These are phyloP conservation scores for Lithospermum erythrorhizon DNA, from an alignment of 257 asterid genomes.

Conservation along the genomic window DNA sequence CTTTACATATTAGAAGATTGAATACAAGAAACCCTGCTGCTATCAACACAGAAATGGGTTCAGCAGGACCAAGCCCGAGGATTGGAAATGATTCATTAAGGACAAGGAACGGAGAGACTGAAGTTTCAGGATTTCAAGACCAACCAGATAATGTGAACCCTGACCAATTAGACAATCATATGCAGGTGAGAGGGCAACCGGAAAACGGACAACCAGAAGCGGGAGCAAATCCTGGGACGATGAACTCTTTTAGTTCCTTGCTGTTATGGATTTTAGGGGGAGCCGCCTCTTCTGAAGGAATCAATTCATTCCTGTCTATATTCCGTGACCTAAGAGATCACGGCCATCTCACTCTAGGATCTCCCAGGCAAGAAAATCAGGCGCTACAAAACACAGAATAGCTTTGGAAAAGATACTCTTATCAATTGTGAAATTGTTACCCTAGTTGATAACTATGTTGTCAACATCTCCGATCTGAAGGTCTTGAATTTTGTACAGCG, in stretches of 20 bases:
- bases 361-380: constrained; percentile 48
- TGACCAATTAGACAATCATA: constrained; percentile 52
- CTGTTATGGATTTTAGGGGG: constrained; percentile 91
- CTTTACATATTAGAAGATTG: constrained; percentile 80
- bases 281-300: constrained; percentile 89
- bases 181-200: constrained; percentile 46
- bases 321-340: constrained; percentile 84
- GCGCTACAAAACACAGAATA: constrained; percentile 35
- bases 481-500: background rate
- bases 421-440: background rate
- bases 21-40: constrained; percentile 55
- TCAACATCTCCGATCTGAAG: background rate
- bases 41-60: constrained; percentile 33
- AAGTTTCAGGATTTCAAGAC: constrained; percentile 35
- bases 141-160: constrained; percentile 29
- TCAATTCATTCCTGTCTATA: constrained; percentile 76
- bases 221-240: constrained; percentile 54
- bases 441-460: background rate
- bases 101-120: constrained; percentile 29
- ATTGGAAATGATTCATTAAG: constrained; percentile 30
- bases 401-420: background rate
- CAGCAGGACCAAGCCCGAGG: constrained; percentile 32
- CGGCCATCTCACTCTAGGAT: constrained; percentile 56
- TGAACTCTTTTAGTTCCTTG: constrained; percentile 80
- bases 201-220: constrained; percentile 51